Base-by-base conservation (phyloP, 495 filamentous ascomycete genomes). In the Friedmanniomyces endolithicus region DNA sequence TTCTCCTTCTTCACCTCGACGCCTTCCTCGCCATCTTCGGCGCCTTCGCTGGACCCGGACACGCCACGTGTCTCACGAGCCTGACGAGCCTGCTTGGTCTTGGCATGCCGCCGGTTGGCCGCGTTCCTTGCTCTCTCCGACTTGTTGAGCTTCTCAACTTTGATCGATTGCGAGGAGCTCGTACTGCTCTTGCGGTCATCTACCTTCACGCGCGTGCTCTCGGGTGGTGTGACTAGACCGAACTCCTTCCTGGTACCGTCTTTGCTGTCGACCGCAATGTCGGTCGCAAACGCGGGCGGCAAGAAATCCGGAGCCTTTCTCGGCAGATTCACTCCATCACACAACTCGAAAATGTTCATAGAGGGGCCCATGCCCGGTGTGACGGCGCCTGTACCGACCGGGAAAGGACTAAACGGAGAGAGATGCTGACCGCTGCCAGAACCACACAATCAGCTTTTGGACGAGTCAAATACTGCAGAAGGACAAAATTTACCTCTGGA, bases 1-100 rank as follows among this genome's bases (percentile, higher is more conserved):
- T 72, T 66, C 12, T 68, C 64, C 23, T 33, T 20, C 34, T 55
- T 59, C 20, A 22, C 44, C 17, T 52, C 45, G 23, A 25, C 34
- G 17, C 53, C 53, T n/a, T 47, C 57, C 14, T 47, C 52, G 24
- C 48, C 29, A 11, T 41, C 33, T 17, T 49, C 50, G 24, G 22
- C 14, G 16, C 16, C 12, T 1, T 23, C 34, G 11, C 41, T 33
- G 11, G 41, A 20, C 12, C 34, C 29, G 17, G 8, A 14, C 4
- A 11, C 19, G 11, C 24, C 41, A 20, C 35, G 14, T 19, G 12
- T 33, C n/a, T 25, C 17, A 33, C 37, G 49, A 7, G 48, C 27
- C 50, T 57, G 25, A 2, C 51, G 40, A 1, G 33, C 39, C 14
- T 29, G n/a, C 50, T 55, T 61, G 11, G 57, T 1, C 20, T 50